phyloP scores from a whole-genome alignment of 179 eudicot species.

The Amaranthus tricolor region DNA sequence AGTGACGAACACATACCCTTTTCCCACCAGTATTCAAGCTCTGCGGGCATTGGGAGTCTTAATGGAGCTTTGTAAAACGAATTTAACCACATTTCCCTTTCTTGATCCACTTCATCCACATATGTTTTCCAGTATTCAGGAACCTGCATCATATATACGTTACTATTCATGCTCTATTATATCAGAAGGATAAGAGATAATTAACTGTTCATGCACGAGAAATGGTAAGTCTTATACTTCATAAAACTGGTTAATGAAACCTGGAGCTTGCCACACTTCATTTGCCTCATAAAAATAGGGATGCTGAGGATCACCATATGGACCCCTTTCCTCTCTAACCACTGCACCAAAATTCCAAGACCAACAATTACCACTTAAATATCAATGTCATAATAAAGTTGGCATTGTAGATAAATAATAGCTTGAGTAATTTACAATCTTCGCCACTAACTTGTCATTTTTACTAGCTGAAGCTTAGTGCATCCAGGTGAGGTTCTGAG shows the following conservation, averaged over 20 bases:
- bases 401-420: not conserved
- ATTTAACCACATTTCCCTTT: constrained; percentile 92
- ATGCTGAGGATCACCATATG: constrained; percentile 90
- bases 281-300: constrained; percentile 89
- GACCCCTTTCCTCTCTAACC: constrained; percentile 88
- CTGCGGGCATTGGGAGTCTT: constrained; percentile 87
- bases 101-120: constrained; percentile 77
- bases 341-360: constrained; percentile 39
- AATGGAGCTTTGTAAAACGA: constrained; percentile 83
- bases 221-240: constrained; percentile 46
- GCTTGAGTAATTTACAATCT: not conserved
- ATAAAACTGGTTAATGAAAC: constrained; percentile 86
- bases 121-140: constrained; percentile 93
- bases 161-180: constrained; percentile 3
- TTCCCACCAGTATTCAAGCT: constrained; percentile 87
- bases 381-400: not conserved
- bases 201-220: not conserved
- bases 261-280: constrained; percentile 96
- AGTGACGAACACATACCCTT: constrained; percentile 39
- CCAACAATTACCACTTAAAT: not conserved
- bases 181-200: not conserved
- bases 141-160: constrained; percentile 48
- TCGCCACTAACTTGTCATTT: not conserved
- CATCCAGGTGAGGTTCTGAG: too few relatives aligned
- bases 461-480: not conserved